These are phyloP conservation scores for Dictyostelium brefeldianum DNA, from an alignment of 78 protist species.

Conservation along the genomic window DNA sequence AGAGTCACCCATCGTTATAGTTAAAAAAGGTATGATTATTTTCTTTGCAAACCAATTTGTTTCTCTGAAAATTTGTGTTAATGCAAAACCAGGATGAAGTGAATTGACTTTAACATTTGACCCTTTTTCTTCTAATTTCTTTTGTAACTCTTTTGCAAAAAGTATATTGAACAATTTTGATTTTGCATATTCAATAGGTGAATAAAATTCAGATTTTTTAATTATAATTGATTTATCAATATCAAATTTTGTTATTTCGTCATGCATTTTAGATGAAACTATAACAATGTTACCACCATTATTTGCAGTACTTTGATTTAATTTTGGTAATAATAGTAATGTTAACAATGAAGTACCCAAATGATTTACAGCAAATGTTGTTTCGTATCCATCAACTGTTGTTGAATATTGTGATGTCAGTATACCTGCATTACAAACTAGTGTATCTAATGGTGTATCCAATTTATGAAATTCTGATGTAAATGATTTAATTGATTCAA, in stretches of 20 bases:
- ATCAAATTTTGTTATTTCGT: neutral
- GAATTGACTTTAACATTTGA: neutral
- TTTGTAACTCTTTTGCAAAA: slow-evolving; percentile 37
- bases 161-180: slow-evolving; percentile 45
- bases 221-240: slow-evolving; percentile 18
- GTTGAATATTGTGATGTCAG: neutral
- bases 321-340: slow-evolving; percentile 17
- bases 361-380: slow-evolving; percentile 43
- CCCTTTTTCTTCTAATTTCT: slow-evolving; percentile 1
- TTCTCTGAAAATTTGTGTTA: neutral
- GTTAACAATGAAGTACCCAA: slow-evolving; percentile 57
- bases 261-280: neutral
- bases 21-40: neutral
- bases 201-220: neutral
- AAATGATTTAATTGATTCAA: slow-evolving; percentile 51
- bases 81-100: neutral
- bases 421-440: slow-evolving; percentile 66
- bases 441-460: slow-evolving; percentile 9
- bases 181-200: neutral
- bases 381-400: slow-evolving; percentile 42
- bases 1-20: neutral
- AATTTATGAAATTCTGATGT: slow-evolving; percentile 20
- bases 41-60: neutral
- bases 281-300: neutral
- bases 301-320: neutral